Evolutionary conservation across 2,329 filamentous ascomycete species (phyloP).

Genomic region (Trichoderma breve): DNA sequence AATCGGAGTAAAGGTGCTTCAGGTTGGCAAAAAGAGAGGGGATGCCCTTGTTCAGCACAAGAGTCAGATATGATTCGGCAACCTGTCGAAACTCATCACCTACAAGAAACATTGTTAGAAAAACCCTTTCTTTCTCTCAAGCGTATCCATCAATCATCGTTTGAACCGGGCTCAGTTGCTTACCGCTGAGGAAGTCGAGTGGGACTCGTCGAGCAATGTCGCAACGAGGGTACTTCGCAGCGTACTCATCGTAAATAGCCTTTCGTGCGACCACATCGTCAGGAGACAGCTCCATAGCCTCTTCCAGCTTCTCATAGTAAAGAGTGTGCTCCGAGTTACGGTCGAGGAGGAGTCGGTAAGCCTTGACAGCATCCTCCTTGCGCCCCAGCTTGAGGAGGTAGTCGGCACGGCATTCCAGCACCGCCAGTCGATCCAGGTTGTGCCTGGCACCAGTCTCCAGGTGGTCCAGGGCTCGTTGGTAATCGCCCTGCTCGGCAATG

Average conservation of each 20-base stretch:
- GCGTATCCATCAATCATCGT: neutral
- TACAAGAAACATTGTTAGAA: slow-evolving; percentile 29
- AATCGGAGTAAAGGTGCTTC: slow-evolving; percentile 83
- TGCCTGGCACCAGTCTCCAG: slow-evolving; percentile 73
- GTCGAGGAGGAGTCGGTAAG: slow-evolving; percentile 77
- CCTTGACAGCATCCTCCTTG: slow-evolving; percentile 76
- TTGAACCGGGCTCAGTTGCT: slow-evolving; percentile 23
- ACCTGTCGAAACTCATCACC: slow-evolving; percentile 77
- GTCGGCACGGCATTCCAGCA: slow-evolving; percentile 81
- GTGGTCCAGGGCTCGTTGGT: slow-evolving; percentile 80
- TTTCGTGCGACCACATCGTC: slow-evolving; percentile 64
- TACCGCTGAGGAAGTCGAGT: slow-evolving; percentile 80
- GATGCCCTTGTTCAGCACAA: slow-evolving; percentile 88
- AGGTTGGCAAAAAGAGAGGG: slow-evolving; percentile 96
- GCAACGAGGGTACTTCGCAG: slow-evolving; percentile 73
- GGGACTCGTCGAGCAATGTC: slow-evolving; percentile 86
- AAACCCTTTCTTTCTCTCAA: neutral
- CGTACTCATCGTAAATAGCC: slow-evolving; percentile 73
- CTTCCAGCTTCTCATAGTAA: slow-evolving; percentile 79
- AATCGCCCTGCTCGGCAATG: slow-evolving; percentile 85
- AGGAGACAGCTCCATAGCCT: slow-evolving; percentile 59
- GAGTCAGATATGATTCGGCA: slow-evolving; percentile 73
- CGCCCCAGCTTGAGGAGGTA: slow-evolving; percentile 76
- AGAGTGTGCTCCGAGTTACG: slow-evolving; percentile 83
- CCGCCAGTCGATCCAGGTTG: slow-evolving; percentile 78